phyloP scores from a whole-genome alignment of 2,329 filamentous ascomycete genomes.

The Ilyonectria sp. region DNA sequence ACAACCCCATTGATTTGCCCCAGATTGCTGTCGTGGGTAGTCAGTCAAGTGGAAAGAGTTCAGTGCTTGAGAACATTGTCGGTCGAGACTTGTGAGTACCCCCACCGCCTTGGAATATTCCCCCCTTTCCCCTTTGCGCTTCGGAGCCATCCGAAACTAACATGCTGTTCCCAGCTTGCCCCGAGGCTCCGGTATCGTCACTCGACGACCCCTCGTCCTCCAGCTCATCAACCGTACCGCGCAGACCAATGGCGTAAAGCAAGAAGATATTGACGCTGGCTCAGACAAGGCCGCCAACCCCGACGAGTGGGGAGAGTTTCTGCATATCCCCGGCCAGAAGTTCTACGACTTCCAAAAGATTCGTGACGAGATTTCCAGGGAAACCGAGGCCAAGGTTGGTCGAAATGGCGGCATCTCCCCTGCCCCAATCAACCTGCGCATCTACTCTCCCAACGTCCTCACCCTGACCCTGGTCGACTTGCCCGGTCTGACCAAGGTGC shows the following conservation, averaged over 20 bases:
- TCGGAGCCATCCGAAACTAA: conserved; percentile 31
- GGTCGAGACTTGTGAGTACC: conserved; percentile 93
- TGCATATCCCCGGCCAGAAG: conserved; percentile 97
- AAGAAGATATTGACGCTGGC: conserved; percentile 74
- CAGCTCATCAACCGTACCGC: conserved; percentile 95
- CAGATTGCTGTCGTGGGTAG: conserved; percentile 99
- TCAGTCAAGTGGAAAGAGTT: conserved; percentile 99
- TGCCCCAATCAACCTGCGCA: conserved; percentile 95
- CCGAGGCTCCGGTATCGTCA: conserved; percentile 97
- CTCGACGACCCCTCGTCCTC: conserved; percentile 93
- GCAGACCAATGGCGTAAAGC: conserved; percentile 81
- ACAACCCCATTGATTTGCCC: conserved; percentile 98
- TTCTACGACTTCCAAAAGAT: conserved; percentile 99
- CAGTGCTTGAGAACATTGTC: conserved; percentile 98
- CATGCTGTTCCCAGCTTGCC: conserved; percentile 76
- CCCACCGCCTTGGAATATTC: conserved; percentile 26
- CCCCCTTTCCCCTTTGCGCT: conserved; percentile 27
- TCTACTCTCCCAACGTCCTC: conserved; percentile 98
- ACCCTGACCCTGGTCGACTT: conserved; percentile 97
- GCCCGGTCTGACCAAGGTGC: conserved; percentile 96
- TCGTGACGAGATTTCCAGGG: conserved; percentile 94
- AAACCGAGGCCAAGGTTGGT: conserved; percentile 97
- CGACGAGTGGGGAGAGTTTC: conserved; percentile 99
- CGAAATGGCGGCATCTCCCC: conserved; percentile 97
- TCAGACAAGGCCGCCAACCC: conserved; percentile 90